Percentiles rank a stretch among this genome's conserved stretches.
phyloP scores from a whole-genome alignment of 495 filamentous ascomycete species.

The Lepraria neglecta region DNA sequence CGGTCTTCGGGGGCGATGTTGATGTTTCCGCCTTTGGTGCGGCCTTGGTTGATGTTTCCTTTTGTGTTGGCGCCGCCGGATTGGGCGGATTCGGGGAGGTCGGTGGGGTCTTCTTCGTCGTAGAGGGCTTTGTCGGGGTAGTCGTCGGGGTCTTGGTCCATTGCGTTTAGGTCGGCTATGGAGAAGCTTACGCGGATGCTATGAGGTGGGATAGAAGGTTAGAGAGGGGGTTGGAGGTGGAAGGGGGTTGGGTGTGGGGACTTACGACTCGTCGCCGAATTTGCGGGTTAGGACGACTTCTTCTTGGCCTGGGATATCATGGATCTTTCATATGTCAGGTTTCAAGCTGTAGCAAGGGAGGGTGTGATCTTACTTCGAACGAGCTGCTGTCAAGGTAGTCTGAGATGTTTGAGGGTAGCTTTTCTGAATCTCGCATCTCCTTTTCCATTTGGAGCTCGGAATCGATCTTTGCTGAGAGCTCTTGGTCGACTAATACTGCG shows the following conservation, averaged over 20 bases:
- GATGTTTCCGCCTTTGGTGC: conserved; percentile 42
- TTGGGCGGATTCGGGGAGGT: conserved; percentile 44
- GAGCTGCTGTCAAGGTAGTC: conserved; percentile 66
- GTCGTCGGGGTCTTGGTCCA: conserved; percentile 55
- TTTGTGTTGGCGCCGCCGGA: conserved; percentile 49
- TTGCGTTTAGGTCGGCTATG: conserved; percentile 78
- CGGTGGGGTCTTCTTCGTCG: conserved; percentile 38
- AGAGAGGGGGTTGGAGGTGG: conserved; percentile 24
- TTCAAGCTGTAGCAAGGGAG: neutral
- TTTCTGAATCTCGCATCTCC: conserved; percentile 49
- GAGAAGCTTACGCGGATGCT: conserved; percentile 92
- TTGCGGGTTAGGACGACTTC: conserved; percentile 78
- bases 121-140: conserved; percentile 39
- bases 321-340: conserved; percentile 44
- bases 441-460: conserved; percentile 66
- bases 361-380: conserved; percentile 40
- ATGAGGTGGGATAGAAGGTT: conserved; percentile 8
- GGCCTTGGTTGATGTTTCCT: conserved; percentile 47
- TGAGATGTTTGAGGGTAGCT: conserved; percentile 55
- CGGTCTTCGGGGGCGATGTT: conserved; percentile 53
- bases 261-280: conserved; percentile 83
- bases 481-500: conserved; percentile 49
- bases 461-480: conserved; percentile 70
- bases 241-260: conserved; percentile 12
- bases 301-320: conserved; percentile 75